Conservation (phyloP, 768 basidiomycete genomes). For the Lactifluus pinguis region DNA sequence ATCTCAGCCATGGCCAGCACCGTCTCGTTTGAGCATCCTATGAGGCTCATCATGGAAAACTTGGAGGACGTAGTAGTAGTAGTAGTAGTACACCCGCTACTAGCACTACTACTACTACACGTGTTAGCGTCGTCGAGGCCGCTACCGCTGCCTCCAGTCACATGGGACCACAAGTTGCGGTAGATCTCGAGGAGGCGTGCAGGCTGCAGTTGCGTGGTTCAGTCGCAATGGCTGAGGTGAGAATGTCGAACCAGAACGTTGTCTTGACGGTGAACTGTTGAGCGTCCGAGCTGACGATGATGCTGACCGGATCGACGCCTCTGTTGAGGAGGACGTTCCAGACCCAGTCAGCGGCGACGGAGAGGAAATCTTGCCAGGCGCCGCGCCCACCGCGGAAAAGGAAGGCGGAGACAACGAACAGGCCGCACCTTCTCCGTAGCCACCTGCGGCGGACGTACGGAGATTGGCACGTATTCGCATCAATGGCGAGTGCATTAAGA, state of each 20-base stretch:
- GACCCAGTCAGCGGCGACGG: slow-evolving; percentile 51
- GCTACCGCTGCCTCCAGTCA: no score
- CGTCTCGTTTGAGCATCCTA: slow-evolving; percentile 78
- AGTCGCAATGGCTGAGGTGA: no score
- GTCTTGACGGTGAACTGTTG: slow-evolving; percentile 72
- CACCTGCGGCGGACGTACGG: slow-evolving; percentile 10
- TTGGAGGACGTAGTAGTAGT: slow-evolving; percentile 19
- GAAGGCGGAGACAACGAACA: slow-evolving; percentile 67
- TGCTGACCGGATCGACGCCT: slow-evolving; percentile 34
- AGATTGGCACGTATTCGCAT: slow-evolving; percentile 20
- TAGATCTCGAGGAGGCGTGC: slow-evolving; percentile 54
- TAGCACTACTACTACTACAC: no score
- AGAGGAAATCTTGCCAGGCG: slow-evolving; percentile 58
- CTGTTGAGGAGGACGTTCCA: slow-evolving; percentile 39
- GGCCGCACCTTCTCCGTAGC: slow-evolving; percentile 48
- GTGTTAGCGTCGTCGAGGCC: background rate
- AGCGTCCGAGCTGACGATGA: slow-evolving; percentile 41
- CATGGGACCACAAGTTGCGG: slow-evolving; percentile 43
- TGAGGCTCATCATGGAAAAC: slow-evolving; percentile 70
- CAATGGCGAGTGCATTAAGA: no score
- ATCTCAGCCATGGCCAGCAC: slow-evolving; percentile 75
- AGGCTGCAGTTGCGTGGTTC: slow-evolving; percentile 51
- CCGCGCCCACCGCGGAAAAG: slow-evolving; percentile 73
- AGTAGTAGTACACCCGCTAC: background rate
- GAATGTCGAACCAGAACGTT: slow-evolving; percentile 81